Percentiles rank a stretch among this genome's conserved stretches.
Conservation (phyloP, 192 early-diverging fungal genomes). For the Pecoramyces ruminantium region DNA sequence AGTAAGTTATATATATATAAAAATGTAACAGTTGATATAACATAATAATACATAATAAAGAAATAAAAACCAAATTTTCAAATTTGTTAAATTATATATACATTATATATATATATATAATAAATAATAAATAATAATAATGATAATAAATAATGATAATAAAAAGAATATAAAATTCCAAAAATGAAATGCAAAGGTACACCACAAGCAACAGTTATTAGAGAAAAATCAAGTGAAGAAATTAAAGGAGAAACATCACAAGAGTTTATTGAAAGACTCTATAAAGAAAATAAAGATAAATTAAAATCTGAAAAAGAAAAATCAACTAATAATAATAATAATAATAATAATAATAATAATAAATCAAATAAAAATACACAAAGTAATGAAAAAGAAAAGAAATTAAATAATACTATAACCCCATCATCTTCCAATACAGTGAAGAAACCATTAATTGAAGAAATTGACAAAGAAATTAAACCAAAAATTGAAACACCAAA, state of each 20-base stretch:
- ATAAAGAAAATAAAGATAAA: not conserved
- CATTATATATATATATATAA: no score
- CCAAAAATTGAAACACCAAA: constrained; percentile 7
- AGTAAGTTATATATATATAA: not conserved
- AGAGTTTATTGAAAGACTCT: constrained; percentile 15
- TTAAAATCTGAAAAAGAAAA: not conserved
- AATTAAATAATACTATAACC: no score
- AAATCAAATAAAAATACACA: not conserved
- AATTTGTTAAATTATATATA: no score
- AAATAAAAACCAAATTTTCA: no score
- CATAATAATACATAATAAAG: no score
- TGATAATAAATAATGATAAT: not conserved
- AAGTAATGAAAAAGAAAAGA: not conserved
- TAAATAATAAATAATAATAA: constrained; percentile 3
- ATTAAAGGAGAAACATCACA: constrained; percentile 9
- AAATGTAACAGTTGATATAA: constrained; percentile 9
- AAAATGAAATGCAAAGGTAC: constrained; percentile 24
- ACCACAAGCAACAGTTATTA: constrained; percentile 18
- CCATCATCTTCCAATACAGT: no score
- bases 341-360: not conserved
- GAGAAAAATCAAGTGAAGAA: constrained; percentile 7
- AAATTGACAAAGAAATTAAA: not conserved
- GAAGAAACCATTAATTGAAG: not conserved
- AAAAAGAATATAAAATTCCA: constrained; percentile 17
- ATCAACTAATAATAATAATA: not conserved